Base-by-base conservation (phyloP, 23 red algal species). In the Agarophyton chilense region DNA sequence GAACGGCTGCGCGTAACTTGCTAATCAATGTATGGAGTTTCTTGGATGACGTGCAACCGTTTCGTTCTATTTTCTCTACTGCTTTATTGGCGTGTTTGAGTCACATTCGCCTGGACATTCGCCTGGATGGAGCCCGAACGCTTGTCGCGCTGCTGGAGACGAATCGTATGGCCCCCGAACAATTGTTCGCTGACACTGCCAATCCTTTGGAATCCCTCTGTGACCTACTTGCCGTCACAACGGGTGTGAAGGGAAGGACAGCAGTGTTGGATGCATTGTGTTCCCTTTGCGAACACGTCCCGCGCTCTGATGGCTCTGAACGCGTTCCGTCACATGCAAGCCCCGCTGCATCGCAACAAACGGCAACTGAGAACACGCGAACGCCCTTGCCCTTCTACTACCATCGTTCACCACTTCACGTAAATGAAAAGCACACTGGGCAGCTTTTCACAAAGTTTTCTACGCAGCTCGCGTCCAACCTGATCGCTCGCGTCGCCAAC, bases 401-500 rank as follows among this genome's bases (percentile, higher is more conserved):
- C 43, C 68, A 74, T 74, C 68, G 68, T 29, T 22, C 40, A 46
- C 24, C 29, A 13, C 10, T 29, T 29, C 19, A 2, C n/a, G 14
- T 3, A 0, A n/a, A 43, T 2, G 25, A 74, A 8, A 46, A 46
- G 68, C 68, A 12, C 8, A 14, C 21, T 2, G 43, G 21, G 8
- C 39, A 10, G 18, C 68, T 74, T 74, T 74, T 4, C 16, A 21
- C 68, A 25, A 74, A 29, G 19, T 39, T 74, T 29, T 39, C 68
- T 18, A 39, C n/a, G n/a, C 68, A 47, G 5, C 43, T 74, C 21
- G 68, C 68, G 13, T 46, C 68, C n/a, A 74, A 43, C 68, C 29
- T 74, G 68, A 74, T 74, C n/a, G n/a, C 68, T 74, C 68, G 68
- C 33, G 68, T 74, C 40, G 68, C 68, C 16, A 74, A 74, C 43